Conservation (phyloP, 192 early-diverging fungal species). For the Coemansia sp. region DNA sequence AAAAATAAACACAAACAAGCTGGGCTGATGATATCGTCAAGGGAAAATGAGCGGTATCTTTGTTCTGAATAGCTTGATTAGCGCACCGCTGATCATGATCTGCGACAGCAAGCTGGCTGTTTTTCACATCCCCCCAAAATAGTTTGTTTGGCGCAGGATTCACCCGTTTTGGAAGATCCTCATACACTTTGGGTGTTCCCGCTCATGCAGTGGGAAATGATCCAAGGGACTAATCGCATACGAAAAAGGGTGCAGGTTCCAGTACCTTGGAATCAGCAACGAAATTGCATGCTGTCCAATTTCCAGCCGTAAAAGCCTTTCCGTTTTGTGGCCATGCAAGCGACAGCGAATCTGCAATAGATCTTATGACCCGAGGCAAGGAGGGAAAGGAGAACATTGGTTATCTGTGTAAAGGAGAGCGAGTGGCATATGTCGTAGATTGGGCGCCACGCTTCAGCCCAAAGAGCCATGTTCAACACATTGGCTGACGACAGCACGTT, state of each 20-base stretch:
- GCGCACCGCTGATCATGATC: neutral
- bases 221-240: conserved; percentile 1
- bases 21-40: too few relatives aligned
- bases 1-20: too few relatives aligned
- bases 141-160: conserved; percentile 8
- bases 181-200: conserved; percentile 1
- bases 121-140: neutral
- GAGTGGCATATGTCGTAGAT: neutral
- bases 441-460: neutral
- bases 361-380: neutral
- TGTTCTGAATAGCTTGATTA: neutral
- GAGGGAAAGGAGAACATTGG: neutral
- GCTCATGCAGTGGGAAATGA: conserved; percentile 2
- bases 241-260: conserved; percentile 4
- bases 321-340: neutral
- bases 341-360: neutral
- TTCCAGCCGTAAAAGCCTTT: neutral
- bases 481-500: neutral
- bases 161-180: conserved; percentile 11
- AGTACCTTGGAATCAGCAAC: conserved; percentile 5
- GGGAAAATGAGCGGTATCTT: neutral
- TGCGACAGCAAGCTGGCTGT: neutral
- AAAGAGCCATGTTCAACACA: neutral
- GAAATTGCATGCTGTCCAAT: neutral
- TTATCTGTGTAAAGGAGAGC: neutral